phyloP scores from a whole-genome alignment of 1,139 yeast genomes.

The Diutina neorugosa region DNA sequence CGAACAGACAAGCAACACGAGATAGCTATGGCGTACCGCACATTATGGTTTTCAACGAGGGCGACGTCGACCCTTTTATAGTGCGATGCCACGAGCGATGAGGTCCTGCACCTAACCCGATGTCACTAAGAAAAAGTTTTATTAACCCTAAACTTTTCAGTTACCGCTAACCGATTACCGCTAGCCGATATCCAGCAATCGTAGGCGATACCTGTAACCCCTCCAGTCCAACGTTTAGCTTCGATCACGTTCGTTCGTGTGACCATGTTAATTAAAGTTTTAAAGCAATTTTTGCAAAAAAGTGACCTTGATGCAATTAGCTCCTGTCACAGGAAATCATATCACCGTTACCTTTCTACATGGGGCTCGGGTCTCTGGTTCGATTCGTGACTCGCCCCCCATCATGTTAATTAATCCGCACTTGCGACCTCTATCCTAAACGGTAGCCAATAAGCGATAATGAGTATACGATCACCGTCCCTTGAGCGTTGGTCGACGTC shows the following conservation, averaged over 20 bases:
- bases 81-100: background rate
- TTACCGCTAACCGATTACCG: background rate
- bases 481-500: background rate
- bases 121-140: background rate
- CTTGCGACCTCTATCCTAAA: slow-evolving; percentile 5
- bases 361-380: too few species aligned
- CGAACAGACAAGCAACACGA: slow-evolving; percentile 47
- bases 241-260: background rate
- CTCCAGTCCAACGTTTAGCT: background rate
- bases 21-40: slow-evolving; percentile 47
- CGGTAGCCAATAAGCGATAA: background rate
- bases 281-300: background rate
- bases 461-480: background rate
- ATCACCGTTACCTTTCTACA: too few species aligned
- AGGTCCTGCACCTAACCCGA: slow-evolving; percentile 4
- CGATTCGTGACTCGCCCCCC: background rate
- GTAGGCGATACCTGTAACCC: background rate
- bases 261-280: background rate
- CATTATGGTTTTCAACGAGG: slow-evolving; percentile 11
- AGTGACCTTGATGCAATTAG: background rate
- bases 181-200: background rate
- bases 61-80: background rate
- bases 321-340: too few species aligned
- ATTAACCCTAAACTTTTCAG: background rate
- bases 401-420: background rate